phyloP scores from a whole-genome alignment of 2,329 filamentous ascomycete species.

The Sporothrix pallida region DNA sequence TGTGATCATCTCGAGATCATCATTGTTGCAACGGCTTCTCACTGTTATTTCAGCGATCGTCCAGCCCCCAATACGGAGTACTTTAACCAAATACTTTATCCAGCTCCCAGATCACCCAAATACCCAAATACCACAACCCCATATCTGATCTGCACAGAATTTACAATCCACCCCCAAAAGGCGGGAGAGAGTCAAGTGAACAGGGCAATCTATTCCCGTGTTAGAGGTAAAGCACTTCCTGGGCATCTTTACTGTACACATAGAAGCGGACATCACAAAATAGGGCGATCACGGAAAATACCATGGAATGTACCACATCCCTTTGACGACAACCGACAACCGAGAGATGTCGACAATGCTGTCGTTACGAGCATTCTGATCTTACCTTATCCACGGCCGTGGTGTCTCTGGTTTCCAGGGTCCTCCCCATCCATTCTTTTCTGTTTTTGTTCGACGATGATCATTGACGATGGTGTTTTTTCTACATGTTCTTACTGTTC shows the following conservation, averaged over 20 bases:
- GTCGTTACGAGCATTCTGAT: not conserved
- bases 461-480: not conserved
- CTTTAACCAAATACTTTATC: too few species aligned
- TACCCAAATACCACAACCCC: too few species aligned
- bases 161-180: not conserved
- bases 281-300: not conserved
- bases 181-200: not conserved
- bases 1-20: not conserved
- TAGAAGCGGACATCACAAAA: not conserved
- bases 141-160: conserved; percentile 17
- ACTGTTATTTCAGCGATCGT: too few species aligned
- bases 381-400: conserved; percentile 6
- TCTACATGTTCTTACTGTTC: not conserved
- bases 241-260: too few species aligned
- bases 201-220: not conserved
- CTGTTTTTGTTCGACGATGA: not conserved
- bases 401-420: conserved; percentile 13
- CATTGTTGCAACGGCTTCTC: too few species aligned
- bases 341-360: not conserved
- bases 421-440: conserved; percentile 6
- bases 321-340: conserved; percentile 8
- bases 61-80: too few species aligned
- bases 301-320: not conserved
- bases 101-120: too few species aligned
- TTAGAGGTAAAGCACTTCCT: not conserved